phyloP scores from a whole-genome alignment of 805 yeast species.

The Saturnispora silvae region DNA sequence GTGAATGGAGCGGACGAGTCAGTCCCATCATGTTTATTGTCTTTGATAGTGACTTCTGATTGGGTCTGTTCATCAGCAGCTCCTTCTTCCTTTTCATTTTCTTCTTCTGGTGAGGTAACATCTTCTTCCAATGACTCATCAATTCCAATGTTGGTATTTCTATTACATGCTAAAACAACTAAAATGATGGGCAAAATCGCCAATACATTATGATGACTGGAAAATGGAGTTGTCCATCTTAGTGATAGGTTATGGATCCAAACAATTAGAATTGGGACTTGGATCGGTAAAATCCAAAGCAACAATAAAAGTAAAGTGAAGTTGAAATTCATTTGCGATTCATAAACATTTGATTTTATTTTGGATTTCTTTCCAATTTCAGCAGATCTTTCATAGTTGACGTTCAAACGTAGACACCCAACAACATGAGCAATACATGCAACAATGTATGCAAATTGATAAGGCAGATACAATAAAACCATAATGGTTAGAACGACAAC shows the following conservation, averaged over 20 bases:
- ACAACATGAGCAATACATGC: constrained; percentile 45
- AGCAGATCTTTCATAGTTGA: constrained; percentile 3
- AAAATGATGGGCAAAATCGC: constrained; percentile 66
- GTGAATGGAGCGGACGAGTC: constrained; percentile 35
- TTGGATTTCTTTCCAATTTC: constrained; percentile 2
- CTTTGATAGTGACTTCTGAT: too few relatives aligned
- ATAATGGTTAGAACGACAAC: constrained; percentile 10
- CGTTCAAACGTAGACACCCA: constrained; percentile 34
- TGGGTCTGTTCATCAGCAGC: neutral
- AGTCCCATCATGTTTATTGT: neutral
- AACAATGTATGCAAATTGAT: constrained; percentile 64
- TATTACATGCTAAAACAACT: constrained; percentile 39
- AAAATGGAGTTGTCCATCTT: constrained; percentile 74
- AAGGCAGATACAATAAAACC: constrained; percentile 51
- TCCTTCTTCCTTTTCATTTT: neutral
- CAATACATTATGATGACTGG: constrained; percentile 75
- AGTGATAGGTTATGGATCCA: constrained; percentile 71
- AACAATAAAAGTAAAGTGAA: constrained; percentile 53
- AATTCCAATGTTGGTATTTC: constrained; percentile 19
- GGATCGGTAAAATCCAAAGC: constrained; percentile 72
- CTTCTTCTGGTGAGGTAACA: constrained; percentile 17
- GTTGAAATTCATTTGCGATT: constrained; percentile 45
- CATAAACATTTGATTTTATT: constrained; percentile 1
- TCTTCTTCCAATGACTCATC: neutral
- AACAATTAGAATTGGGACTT: constrained; percentile 67